phyloP scores from a whole-genome alignment of 2,329 filamentous ascomycete genomes.

The Xylaria sp. region DNA sequence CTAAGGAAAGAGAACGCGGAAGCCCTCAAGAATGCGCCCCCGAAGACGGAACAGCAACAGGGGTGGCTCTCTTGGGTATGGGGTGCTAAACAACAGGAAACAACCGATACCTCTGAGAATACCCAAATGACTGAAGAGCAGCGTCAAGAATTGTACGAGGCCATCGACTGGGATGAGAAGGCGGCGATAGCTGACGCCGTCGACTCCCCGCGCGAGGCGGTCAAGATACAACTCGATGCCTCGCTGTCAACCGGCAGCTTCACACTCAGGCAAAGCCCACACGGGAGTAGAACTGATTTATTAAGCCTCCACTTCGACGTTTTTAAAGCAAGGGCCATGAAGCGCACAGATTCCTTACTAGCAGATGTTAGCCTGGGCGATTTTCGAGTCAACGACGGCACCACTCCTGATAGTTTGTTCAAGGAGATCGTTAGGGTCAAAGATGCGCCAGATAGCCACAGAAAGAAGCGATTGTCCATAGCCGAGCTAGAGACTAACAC shows the following conservation, averaged over 20 bases:
- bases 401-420: slow-evolving; percentile 87
- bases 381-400: slow-evolving; percentile 93
- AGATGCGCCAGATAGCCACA: slow-evolving; percentile 67
- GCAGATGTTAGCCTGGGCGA: slow-evolving; percentile 90
- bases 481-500: slow-evolving; percentile 57
- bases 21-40: slow-evolving; percentile 70
- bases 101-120: slow-evolving; percentile 70
- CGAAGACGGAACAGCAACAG: slow-evolving; percentile 69
- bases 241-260: slow-evolving; percentile 96
- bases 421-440: slow-evolving; percentile 97
- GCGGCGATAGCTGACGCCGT: slow-evolving; percentile 85
- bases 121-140: slow-evolving; percentile 94
- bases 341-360: slow-evolving; percentile 89
- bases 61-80: slow-evolving; percentile 93
- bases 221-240: slow-evolving; percentile 91
- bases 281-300: slow-evolving; percentile 78
- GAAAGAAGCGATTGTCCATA: slow-evolving; percentile 57
- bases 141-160: slow-evolving; percentile 93
- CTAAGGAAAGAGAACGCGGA: slow-evolving; percentile 93
- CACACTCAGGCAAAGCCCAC: slow-evolving; percentile 84
- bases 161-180: slow-evolving; percentile 98
- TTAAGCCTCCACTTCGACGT: slow-evolving; percentile 92
- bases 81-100: slow-evolving; percentile 72
- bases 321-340: slow-evolving; percentile 87
- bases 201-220: slow-evolving; percentile 85